These are phyloP conservation scores for Aspergillus indologenus DNA, from an alignment of 495 filamentous ascomycete genomes.

Conservation along the genomic window DNA sequence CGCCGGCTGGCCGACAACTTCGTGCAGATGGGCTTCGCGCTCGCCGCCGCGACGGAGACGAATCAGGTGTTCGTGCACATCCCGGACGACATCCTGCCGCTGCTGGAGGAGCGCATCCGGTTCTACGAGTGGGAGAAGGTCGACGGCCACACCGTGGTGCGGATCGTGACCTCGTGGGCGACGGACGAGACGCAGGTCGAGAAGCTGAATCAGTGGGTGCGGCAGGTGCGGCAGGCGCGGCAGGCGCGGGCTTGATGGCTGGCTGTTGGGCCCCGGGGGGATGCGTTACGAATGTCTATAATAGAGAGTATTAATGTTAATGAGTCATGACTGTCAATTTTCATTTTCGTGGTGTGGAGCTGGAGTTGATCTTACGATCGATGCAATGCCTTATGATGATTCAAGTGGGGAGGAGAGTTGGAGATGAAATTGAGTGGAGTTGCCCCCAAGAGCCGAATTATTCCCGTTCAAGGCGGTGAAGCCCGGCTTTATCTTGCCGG, in stretches of 20 bases:
- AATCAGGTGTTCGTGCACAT: conserved; percentile 39
- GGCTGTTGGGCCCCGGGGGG: not conserved
- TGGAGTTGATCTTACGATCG: not conserved
- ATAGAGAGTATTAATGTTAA: not conserved
- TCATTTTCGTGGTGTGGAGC: too few species aligned
- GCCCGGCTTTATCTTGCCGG: too few species aligned
- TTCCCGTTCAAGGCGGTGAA: not conserved
- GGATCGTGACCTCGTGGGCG: conserved; percentile 40
- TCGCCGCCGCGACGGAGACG: conserved; percentile 27
- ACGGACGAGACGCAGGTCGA: conserved; percentile 35
- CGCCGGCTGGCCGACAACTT: conserved; percentile 14
- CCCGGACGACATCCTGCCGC: conserved; percentile 19
- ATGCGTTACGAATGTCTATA: too few species aligned
- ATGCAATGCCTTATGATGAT: too few species aligned
- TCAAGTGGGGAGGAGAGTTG: not conserved
- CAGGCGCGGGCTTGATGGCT: not conserved
- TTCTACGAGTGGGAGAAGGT: conserved; percentile 37
- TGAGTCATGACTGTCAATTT: not conserved
- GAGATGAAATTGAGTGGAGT: not conserved
- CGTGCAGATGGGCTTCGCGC: conserved; percentile 8
- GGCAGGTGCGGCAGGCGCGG: conserved; percentile 5
- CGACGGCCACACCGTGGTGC: conserved; percentile 27
- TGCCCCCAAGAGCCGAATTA: not conserved
- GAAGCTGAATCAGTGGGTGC: conserved; percentile 33
- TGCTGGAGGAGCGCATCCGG: conserved; percentile 29